These are phyloP conservation scores for Phoma sp. DNA, from an alignment of 2,329 filamentous ascomycete species.

Conservation along the genomic window DNA sequence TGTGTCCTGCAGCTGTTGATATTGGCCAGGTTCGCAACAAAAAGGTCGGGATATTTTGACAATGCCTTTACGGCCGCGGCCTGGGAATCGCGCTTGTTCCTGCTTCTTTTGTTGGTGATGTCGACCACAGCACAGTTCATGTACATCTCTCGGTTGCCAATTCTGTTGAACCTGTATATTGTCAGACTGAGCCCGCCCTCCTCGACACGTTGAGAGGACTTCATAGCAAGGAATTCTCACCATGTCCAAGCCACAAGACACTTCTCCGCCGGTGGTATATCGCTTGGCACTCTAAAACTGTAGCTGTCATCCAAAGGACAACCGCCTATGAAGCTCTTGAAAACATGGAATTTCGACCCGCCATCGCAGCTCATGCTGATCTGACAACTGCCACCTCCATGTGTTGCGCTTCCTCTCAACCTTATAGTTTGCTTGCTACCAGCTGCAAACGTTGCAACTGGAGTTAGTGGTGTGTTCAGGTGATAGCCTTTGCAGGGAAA, in stretches of 20 bases:
- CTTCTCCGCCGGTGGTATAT: conserved; percentile 63
- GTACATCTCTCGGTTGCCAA: conserved; percentile 85
- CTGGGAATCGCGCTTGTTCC: conserved; percentile 63
- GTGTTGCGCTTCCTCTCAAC: conserved; percentile 65
- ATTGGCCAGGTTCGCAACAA: conserved; percentile 52
- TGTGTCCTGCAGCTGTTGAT: conserved; percentile 51
- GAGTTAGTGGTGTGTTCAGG: conserved; percentile 57
- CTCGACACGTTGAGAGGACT: not conserved
- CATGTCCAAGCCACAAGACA: conserved; percentile 75
- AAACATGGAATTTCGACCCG: conserved; percentile 73
- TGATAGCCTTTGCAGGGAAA: conserved; percentile 80
- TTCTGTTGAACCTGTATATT: conserved; percentile 65
- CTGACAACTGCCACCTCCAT: conserved; percentile 79
- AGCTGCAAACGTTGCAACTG: conserved; percentile 67
- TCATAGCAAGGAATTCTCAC: conserved; percentile 2
- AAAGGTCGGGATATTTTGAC: conserved; percentile 51
- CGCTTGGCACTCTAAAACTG: conserved; percentile 69
- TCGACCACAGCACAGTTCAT: conserved; percentile 82
- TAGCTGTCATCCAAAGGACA: conserved; percentile 63
- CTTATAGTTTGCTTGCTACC: conserved; percentile 70
- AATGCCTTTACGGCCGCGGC: conserved; percentile 35
- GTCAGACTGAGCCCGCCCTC: not conserved
- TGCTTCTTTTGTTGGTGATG: conserved; percentile 55
- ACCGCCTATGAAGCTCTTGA: conserved; percentile 68
- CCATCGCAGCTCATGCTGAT: conserved; percentile 76